Evolutionary conservation across 495 filamentous ascomycete genomes (phyloP), one percentile per base, ranked within the genome.

Genomic region (Podospora didyma): DNA sequence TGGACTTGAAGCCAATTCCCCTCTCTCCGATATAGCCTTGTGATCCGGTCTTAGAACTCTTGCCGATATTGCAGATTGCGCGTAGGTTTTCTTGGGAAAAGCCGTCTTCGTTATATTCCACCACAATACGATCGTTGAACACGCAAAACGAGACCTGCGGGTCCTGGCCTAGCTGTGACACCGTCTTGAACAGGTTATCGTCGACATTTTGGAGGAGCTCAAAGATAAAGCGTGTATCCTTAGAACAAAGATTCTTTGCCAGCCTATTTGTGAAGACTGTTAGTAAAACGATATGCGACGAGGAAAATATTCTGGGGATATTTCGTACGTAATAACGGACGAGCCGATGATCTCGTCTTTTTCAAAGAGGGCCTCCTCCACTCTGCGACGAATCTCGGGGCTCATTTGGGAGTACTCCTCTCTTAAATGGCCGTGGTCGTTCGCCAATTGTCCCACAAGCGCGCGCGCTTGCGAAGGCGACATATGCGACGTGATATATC

Each of bases 1-100:
- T 74, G 0, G 77, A 79, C 54, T 81, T 81, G 64, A 82, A 81
- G 0, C 79, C 78, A 22, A 80, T 77, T 0, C 75, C 76, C 50
- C 81, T 80, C 49, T 76, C 74, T 3, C 78, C 78, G 61, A 79
- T 75, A 53, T 78, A 79, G 1, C 72, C 71, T 48, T 66, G 62
- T 9, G 61, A 49, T 7, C 54, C 61, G 0, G 58, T 60, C 53
- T 80, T 81, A 24, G 71, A 70, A 53, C 74, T 78, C 34, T 69
- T 23, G 0, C 68, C 68, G 21, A 73, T 54, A 16, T 46, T 31
- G 56, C 73, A 78, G 48, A 79, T 71, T 12, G 70, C 70, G 22
- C 23, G 16, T 7, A 78, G 54, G 58, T 77, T 66, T 7, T 17
- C 55, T 23, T 67, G 58, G 2, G 56, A 62, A 51, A 78, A 78